These are phyloP conservation scores for Cantharellus cinnabarinus DNA, from an alignment of 768 basidiomycete genomes.

Conservation along the genomic window DNA sequence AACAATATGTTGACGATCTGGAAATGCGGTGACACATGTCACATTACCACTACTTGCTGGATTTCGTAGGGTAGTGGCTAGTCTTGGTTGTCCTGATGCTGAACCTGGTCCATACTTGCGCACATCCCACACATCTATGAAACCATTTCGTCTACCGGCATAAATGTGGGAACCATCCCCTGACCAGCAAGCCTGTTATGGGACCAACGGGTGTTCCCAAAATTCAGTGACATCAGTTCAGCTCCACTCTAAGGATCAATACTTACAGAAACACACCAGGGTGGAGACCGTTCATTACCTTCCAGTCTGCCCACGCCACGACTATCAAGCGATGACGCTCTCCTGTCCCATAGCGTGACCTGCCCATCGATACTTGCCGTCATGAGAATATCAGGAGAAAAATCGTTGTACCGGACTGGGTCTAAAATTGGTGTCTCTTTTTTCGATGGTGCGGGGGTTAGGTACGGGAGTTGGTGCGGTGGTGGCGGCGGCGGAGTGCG, in stretches of 20 bases:
- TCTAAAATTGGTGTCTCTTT: slow-evolving; percentile 35
- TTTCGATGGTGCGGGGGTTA: slow-evolving; percentile 3
- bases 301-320: slow-evolving; percentile 65
- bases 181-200: slow-evolving; percentile 76
- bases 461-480: too few species aligned
- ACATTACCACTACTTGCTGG: slow-evolving; percentile 80
- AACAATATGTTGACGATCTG: slow-evolving; percentile 78
- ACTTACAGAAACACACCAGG: slow-evolving; percentile 87
- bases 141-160: slow-evolving; percentile 77
- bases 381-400: slow-evolving; percentile 69
- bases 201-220: neutral
- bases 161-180: slow-evolving; percentile 72
- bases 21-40: slow-evolving; percentile 77
- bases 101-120: slow-evolving; percentile 45
- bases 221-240: neutral
- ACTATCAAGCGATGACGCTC: slow-evolving; percentile 24
- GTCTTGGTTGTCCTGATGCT: slow-evolving; percentile 48
- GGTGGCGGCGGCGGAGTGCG: neutral
- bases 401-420: slow-evolving; percentile 33
- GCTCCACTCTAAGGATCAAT: neutral
- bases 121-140: slow-evolving; percentile 87
- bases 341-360: slow-evolving; percentile 76
- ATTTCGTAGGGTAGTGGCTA: slow-evolving; percentile 68
- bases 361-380: slow-evolving; percentile 85
- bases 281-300: slow-evolving; percentile 82